Percentiles rank a stretch among this genome's conserved stretches.
Evolutionary conservation across 495 filamentous ascomycete genomes (phyloP).

Genomic region (Hypomontagnella monticulosa): DNA sequence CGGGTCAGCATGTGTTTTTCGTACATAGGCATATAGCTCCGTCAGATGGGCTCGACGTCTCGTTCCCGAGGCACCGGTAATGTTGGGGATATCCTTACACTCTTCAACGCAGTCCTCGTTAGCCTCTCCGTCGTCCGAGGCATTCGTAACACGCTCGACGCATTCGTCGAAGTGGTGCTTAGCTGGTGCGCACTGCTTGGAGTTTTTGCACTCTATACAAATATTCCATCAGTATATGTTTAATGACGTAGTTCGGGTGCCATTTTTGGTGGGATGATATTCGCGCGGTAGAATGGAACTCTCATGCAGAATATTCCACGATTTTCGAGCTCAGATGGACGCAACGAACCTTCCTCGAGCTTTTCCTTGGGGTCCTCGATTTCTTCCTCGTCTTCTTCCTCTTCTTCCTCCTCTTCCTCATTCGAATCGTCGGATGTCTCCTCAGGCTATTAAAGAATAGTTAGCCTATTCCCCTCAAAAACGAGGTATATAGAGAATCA

Average conservation of each 20-base stretch:
- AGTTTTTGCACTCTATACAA: constrained; percentile 81
- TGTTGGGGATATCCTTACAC: constrained; percentile 72
- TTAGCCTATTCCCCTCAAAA: constrained; percentile 12
- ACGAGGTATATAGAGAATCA: constrained; percentile 51
- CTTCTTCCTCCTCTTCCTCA: constrained; percentile 71
- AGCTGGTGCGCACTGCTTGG: constrained; percentile 80
- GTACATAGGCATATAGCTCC: background rate
- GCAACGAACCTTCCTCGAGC: constrained; percentile 80
- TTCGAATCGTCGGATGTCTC: constrained; percentile 52
- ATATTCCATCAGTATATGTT: constrained; percentile 42
- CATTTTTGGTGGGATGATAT: background rate
- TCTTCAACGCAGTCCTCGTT: constrained; percentile 98
- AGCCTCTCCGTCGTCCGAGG: constrained; percentile 68
- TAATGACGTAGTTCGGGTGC: background rate
- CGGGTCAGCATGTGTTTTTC: constrained; percentile 25
- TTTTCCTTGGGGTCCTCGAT: constrained; percentile 85
- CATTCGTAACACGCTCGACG: constrained; percentile 86
- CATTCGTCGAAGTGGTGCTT: constrained; percentile 99
- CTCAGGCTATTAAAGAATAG: constrained; percentile 54
- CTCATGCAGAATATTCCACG: constrained; percentile 50
- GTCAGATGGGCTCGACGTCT: constrained; percentile 1
- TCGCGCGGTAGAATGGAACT: background rate
- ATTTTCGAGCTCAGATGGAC: background rate
- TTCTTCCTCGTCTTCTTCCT: constrained; percentile 93
- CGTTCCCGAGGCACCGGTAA: background rate